phyloP scores from a whole-genome alignment of 108 stramenopile genomes.

The Skeletonema grethae region DNA sequence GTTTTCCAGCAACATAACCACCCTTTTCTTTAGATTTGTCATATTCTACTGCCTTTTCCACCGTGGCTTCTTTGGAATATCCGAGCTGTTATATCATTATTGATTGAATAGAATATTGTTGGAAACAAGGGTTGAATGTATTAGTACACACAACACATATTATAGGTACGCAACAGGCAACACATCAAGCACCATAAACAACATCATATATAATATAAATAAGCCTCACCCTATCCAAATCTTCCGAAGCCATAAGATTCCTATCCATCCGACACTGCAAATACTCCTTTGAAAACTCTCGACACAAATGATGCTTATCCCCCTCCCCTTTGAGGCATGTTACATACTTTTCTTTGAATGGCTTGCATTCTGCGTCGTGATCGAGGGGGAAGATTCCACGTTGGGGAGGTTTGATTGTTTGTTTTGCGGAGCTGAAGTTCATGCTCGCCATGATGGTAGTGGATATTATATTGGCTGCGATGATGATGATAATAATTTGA shows the following conservation, averaged over 20 bases:
- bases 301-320: constrained; percentile 85
- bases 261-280: constrained; percentile 90
- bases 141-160: constrained; percentile 5
- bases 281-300: constrained; percentile 76
- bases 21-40: constrained; percentile 84
- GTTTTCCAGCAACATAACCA: constrained; percentile 87
- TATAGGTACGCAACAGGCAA: background rate
- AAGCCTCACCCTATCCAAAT: constrained; percentile 74
- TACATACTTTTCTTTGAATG: constrained; percentile 67
- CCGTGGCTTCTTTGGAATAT: constrained; percentile 63
- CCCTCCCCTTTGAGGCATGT: constrained; percentile 76
- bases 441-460: constrained; percentile 48
- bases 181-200: background rate
- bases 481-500: too few species aligned
- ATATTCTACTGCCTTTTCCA: constrained; percentile 71
- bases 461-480: background rate
- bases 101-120: background rate
- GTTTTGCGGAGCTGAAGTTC: constrained; percentile 81
- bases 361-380: constrained; percentile 82
- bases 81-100: constrained; percentile 58
- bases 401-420: constrained; percentile 84
- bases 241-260: constrained; percentile 79
- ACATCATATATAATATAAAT: background rate
- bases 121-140: background rate
- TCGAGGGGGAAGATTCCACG: constrained; percentile 91